Percentiles rank a stretch among this genome's conserved stretches.
Evolutionary conservation across 768 basidiomycete species (phyloP).

Genomic region (Tremella fuciformis): DNA sequence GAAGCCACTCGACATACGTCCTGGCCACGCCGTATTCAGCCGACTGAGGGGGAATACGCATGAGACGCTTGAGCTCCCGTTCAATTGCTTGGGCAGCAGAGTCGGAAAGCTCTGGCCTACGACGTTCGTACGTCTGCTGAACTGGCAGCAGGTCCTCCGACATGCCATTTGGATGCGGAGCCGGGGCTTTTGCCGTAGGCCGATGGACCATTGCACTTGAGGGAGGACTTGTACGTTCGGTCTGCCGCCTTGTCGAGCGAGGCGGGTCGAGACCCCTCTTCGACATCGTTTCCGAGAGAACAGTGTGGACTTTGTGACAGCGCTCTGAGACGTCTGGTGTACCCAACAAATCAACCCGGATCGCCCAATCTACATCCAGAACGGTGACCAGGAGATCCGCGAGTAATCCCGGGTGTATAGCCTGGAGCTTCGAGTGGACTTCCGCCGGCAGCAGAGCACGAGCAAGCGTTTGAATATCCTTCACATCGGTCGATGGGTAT

Average conservation of each 20-base stretch:
- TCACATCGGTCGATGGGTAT: slow-evolving; percentile 22
- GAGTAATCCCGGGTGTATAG: slow-evolving; percentile 27
- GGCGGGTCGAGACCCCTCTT: slow-evolving; percentile 10
- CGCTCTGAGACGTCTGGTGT: slow-evolving; percentile 31
- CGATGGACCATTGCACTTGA: slow-evolving; percentile 10
- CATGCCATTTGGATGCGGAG: slow-evolving; percentile 21
- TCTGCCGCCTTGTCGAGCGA: not conserved
- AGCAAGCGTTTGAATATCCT: slow-evolving; percentile 24
- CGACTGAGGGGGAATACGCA: slow-evolving; percentile 82
- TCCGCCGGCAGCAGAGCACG: slow-evolving; percentile 24
- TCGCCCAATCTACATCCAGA: slow-evolving; percentile 34
- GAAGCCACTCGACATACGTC: slow-evolving; percentile 81
- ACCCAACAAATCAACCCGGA: slow-evolving; percentile 38
- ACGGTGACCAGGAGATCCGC: slow-evolving; percentile 42
- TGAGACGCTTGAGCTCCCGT: slow-evolving; percentile 77
- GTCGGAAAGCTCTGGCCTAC: slow-evolving; percentile 24
- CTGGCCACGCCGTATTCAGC: slow-evolving; percentile 79
- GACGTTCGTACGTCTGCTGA: slow-evolving; percentile 14
- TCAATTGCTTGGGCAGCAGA: slow-evolving; percentile 59
- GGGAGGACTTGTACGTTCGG: slow-evolving; percentile 1
- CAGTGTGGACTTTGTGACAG: slow-evolving; percentile 21
- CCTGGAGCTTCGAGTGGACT: slow-evolving; percentile 25
- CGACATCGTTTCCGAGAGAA: slow-evolving; percentile 22
- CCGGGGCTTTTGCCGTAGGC: not conserved
- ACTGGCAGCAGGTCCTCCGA: slow-evolving; percentile 51